Percentiles rank a stretch among this genome's conserved stretches.
phyloP scores from a whole-genome alignment of 345 rosid species.

The Eucalyptus marginata region DNA sequence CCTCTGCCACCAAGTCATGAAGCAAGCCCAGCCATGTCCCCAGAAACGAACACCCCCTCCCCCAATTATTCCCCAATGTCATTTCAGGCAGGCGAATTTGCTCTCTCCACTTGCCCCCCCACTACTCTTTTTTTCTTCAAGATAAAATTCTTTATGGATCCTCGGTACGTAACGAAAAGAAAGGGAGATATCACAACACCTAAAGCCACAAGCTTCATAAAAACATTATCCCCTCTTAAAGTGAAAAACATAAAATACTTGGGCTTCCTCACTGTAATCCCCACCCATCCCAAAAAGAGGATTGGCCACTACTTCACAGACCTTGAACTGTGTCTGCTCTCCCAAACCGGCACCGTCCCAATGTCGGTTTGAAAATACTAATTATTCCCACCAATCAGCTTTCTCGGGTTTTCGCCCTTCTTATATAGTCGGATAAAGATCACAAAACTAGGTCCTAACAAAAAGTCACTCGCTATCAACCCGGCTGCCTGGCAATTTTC shows the following conservation, averaged over 20 bases:
- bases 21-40: neutral
- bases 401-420: neutral
- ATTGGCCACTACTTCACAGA: neutral
- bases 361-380: neutral
- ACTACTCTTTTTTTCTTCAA: neutral
- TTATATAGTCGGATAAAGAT: neutral
- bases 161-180: neutral
- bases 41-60: neutral
- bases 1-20: neutral
- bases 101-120: neutral
- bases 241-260: neutral
- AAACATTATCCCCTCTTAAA: neutral
- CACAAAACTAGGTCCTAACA: neutral
- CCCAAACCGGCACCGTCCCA: neutral
- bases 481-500: neutral
- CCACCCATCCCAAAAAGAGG: neutral
- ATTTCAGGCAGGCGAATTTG: neutral
- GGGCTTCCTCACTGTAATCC: neutral
- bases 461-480: neutral
- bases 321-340: neutral
- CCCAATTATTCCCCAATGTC: conserved; percentile 4
- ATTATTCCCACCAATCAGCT: neutral
- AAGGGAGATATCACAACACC: neutral
- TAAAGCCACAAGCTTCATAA: neutral
- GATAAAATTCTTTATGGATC: conserved; percentile 12